Evolutionary conservation across 257 asterid genomes (phyloP).

Genomic region (Cruciata laevipes): DNA sequence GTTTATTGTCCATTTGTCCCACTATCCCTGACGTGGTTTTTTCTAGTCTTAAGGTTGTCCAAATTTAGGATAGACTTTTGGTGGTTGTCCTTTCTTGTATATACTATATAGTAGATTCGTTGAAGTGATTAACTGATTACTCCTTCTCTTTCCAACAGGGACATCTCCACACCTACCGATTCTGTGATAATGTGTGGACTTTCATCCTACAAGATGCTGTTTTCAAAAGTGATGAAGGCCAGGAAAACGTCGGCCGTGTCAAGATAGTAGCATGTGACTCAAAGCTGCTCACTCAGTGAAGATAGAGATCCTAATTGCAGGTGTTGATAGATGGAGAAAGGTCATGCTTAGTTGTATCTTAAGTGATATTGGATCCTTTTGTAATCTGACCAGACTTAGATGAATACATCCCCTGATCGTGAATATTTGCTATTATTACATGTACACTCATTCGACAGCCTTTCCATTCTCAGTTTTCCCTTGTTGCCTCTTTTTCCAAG

Average conservation of each 20-base stretch:
- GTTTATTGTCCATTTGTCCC: neutral
- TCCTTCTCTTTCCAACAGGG: constrained; percentile 40
- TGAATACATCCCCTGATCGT: neutral
- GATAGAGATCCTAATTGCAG: constrained; percentile 15
- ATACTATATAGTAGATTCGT: neutral
- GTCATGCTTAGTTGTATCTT: constrained; percentile 9
- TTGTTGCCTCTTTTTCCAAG: neutral
- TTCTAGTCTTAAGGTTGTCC: neutral
- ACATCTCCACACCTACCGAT: constrained; percentile 92
- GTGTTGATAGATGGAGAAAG: neutral
- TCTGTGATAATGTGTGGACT: constrained; percentile 95
- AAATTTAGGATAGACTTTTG: neutral
- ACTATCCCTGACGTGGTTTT: neutral
- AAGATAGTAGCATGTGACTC: constrained; percentile 95
- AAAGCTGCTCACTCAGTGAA: constrained; percentile 76
- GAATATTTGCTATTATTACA: neutral
- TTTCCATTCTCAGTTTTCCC: neutral
- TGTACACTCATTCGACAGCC: neutral
- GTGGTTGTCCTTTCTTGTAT: neutral
- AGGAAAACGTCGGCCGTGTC: constrained; percentile 53
- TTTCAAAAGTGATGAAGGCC: constrained; percentile 72
- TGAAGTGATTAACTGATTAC: neutral
- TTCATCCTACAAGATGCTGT: constrained; percentile 82
- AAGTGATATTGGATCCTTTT: constrained; percentile 1
- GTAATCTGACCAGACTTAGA: neutral